Base-by-base conservation (phyloP, 345 rosid genomes). In the Lepidium aucheri region DNA sequence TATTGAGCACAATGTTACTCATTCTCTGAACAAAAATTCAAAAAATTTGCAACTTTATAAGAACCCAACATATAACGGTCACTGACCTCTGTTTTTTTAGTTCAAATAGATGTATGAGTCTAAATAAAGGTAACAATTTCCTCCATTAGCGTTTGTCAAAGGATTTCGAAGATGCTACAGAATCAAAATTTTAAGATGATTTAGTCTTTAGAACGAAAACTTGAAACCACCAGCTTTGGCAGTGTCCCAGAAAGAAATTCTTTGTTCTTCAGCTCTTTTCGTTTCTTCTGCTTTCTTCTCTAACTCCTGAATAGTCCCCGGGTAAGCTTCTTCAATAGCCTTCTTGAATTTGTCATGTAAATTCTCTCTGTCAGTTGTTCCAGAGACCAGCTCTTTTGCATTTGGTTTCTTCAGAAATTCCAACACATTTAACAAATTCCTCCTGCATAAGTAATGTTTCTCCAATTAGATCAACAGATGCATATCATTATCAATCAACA, bases 401-500 rank as follows among this genome's bases (percentile, higher is more conserved):
- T 90, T 90, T 0, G 99, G 97, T 73, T 81, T 85, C 82, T 84
- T 86, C 32, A 94, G 82, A 74, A 94, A 94, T 39, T 88, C 90
- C 76, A 90, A 40, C 58, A 90, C 99, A 42, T 88, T 84, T 76
- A 90, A 49, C 78, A 94, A 70, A 72, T 94, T 94, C 38, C 90
- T 88, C 87, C 99, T 94, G 90, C 74, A 32, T 35, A 53, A 22
- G 34, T 40, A 33, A 65, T 33, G 39, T 65, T 46, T 16, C 35
- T 9, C 54, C 35, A 13, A 33, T 73, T 44, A 42, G 63, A 66
- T 17, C 56, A 45, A 4, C 34, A 33, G 20, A 33, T 9, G 4
- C 14, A 20, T 46, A 46, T 33, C 53, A 45, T 16, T 46, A 63
- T 26, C 34, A 5, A 24, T 40, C 22, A 58, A 58, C 22, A 43